These are phyloP conservation scores for Nakazawaea wyomingensis DNA, from an alignment of 805 yeast genomes.

Conservation along the genomic window DNA sequence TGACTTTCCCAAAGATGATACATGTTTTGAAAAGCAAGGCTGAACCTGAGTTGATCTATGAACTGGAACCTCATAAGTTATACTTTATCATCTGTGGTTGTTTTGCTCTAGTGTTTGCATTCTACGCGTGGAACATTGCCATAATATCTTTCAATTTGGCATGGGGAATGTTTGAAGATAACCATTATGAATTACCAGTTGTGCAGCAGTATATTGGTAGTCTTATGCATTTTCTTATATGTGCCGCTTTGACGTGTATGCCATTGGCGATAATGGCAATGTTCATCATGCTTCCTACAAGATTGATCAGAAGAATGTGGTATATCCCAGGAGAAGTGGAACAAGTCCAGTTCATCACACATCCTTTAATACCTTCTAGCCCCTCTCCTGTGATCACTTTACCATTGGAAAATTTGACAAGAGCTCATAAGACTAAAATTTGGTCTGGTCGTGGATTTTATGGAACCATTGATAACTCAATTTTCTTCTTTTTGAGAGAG, in stretches of 20 bases:
- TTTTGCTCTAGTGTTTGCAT: conserved; percentile 59
- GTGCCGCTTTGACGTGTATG: conserved; percentile 32
- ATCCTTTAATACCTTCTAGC: conserved; percentile 69
- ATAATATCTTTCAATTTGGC: conserved; percentile 26
- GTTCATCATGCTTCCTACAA: conserved; percentile 55
- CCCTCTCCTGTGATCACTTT: conserved; percentile 72
- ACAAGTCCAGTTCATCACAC: conserved; percentile 61
- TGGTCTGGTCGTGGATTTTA: conserved; percentile 89
- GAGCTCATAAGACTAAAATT: conserved; percentile 60
- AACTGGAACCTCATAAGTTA: conserved; percentile 76
- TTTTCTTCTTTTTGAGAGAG: conserved; percentile 70
- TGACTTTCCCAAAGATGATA: conserved; percentile 58
- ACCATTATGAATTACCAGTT: conserved; percentile 25
- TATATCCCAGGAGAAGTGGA: conserved; percentile 59
- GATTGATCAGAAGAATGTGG: conserved; percentile 72
- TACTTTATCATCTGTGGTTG: conserved; percentile 69
- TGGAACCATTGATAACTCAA: conserved; percentile 71
- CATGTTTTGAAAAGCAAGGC: conserved; percentile 46
- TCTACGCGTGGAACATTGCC: conserved; percentile 53
- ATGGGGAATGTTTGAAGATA: conserved; percentile 21
- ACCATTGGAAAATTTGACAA: conserved; percentile 49
- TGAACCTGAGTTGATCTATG: conserved; percentile 72
- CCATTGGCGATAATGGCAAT: conserved; percentile 36
- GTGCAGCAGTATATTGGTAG: conserved; percentile 21
- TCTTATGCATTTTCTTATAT: conserved; percentile 25